A percentile compares a stretch with the other conserved stretches of the same genome.
Conservation (phyloP, 1,284 basidiomycete genomes). For the Marasmius fiardii region DNA sequence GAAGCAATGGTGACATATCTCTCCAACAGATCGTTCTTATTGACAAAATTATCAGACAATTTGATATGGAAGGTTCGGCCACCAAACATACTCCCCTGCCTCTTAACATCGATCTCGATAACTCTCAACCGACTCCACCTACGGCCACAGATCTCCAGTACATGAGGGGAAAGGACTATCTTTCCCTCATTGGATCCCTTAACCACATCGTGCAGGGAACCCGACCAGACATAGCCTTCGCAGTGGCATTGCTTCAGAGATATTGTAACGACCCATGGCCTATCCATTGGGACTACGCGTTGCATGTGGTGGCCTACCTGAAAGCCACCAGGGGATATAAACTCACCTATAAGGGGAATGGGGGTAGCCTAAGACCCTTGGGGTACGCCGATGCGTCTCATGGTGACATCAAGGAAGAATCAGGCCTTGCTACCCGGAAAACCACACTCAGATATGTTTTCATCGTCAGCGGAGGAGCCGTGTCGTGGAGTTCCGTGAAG, state of each 20-base stretch:
- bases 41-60: conserved; percentile 19
- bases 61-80: conserved; percentile 19
- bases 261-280: conserved; percentile 23
- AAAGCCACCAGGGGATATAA: conserved; percentile 21
- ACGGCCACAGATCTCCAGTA: conserved; percentile 13
- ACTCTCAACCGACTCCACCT: conserved; percentile 11
- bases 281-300: conserved; percentile 25
- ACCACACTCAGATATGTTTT: conserved; percentile 31
- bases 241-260: conserved; percentile 24
- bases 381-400: conserved; percentile 18
- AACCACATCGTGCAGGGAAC: conserved; percentile 27
- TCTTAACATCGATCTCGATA: conserved; percentile 14
- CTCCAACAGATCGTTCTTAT: conserved; percentile 23
- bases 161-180: conserved; percentile 26
- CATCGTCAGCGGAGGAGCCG: conserved; percentile 20
- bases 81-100: conserved; percentile 20
- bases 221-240: too few species aligned
- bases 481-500: too few species aligned
- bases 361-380: neutral
- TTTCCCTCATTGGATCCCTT: conserved; percentile 21
- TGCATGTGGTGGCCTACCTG: conserved; percentile 29
- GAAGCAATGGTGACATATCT: conserved; percentile 16
- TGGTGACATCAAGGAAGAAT: conserved; percentile 30
- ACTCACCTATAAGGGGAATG: conserved; percentile 21
- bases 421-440: conserved; percentile 18